phyloP scores from a whole-genome alignment of 2,329 filamentous ascomycete species.

The Fusarium continuum region DNA sequence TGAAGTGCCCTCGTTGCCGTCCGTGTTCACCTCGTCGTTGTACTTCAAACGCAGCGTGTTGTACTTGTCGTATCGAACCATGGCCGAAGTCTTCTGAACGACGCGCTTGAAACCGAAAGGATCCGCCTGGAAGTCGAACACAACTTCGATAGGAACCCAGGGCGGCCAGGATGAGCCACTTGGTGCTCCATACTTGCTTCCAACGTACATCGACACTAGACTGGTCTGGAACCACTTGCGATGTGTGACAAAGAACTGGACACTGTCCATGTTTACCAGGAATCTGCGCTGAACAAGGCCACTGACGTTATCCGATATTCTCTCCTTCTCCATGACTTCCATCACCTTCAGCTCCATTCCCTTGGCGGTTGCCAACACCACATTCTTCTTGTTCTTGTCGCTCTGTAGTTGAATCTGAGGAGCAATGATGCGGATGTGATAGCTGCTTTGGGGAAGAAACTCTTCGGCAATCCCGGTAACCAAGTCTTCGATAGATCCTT shows the following conservation, averaged over 20 bases:
- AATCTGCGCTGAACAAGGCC: constrained; percentile 95
- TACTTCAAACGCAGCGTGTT: constrained; percentile 97
- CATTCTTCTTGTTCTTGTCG: constrained; percentile 96
- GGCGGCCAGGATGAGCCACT: constrained; percentile 92
- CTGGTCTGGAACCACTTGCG: constrained; percentile 88
- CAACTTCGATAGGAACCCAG: constrained; percentile 97
- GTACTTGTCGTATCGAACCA: constrained; percentile 96
- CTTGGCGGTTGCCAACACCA: constrained; percentile 95
- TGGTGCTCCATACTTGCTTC: constrained; percentile 89
- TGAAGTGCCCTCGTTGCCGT: constrained; percentile 60
- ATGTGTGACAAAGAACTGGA: constrained; percentile 97
- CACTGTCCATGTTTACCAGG: constrained; percentile 93
- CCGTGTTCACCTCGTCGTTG: constrained; percentile 86
- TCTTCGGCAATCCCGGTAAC: constrained; percentile 83
- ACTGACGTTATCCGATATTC: constrained; percentile 90
- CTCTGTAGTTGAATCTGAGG: constrained; percentile 98
- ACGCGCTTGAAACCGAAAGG: constrained; percentile 98
- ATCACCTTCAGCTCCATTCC: constrained; percentile 98
- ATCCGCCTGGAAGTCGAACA: constrained; percentile 94
- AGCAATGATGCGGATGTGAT: constrained; percentile 92
- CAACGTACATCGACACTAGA: constrained; percentile 91
- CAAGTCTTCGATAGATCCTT: constrained; percentile 67
- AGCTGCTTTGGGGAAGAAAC: constrained; percentile 91
- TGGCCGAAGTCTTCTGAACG: constrained; percentile 95
- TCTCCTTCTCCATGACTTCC: constrained; percentile 96